Conservation (phyloP, 176 grass and related monocot genomes). For the Typha latifolia region DNA sequence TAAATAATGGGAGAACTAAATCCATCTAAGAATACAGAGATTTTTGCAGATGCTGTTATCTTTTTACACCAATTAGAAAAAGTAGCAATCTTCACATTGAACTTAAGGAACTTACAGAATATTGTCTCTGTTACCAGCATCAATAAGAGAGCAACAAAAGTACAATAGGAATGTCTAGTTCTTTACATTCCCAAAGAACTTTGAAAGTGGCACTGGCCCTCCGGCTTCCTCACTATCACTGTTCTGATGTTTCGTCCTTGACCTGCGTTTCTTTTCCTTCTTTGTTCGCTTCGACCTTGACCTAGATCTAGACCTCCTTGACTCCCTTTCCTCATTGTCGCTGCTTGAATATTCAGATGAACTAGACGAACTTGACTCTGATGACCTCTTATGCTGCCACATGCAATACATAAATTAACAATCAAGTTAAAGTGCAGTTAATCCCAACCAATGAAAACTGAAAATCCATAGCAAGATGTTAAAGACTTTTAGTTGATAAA, state of each 20-base stretch:
- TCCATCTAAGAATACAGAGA: too few species aligned
- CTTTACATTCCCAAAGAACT: slow-evolving; percentile 69
- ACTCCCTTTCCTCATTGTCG: slow-evolving; percentile 55
- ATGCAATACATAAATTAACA: neutral
- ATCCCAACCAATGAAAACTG: too few species aligned
- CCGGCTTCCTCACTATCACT: slow-evolving; percentile 33
- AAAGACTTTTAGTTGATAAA: too few species aligned
- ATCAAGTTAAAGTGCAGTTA: too few species aligned
- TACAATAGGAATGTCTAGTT: slow-evolving; percentile 32
- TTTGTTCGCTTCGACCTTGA: slow-evolving; percentile 69
- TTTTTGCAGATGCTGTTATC: too few species aligned
- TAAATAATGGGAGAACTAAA: too few species aligned
- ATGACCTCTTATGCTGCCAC: slow-evolving; percentile 79
- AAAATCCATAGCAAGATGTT: too few species aligned
- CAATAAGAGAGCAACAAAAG: slow-evolving; percentile 6
- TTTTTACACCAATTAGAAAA: too few species aligned
- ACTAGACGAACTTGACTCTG: slow-evolving; percentile 49
- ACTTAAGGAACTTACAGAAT: too few species aligned
- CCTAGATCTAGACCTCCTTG: slow-evolving; percentile 62
- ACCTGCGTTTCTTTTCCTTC: slow-evolving; percentile 83
- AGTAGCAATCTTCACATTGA: too few species aligned
- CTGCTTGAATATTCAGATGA: slow-evolving; percentile 73
- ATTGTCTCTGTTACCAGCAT: too few species aligned
- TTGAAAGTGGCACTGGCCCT: slow-evolving; percentile 70
- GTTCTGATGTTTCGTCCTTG: slow-evolving; percentile 42